phyloP scores from a whole-genome alignment of 176 grass and related monocot genomes.

The Aechmea fasciata region DNA sequence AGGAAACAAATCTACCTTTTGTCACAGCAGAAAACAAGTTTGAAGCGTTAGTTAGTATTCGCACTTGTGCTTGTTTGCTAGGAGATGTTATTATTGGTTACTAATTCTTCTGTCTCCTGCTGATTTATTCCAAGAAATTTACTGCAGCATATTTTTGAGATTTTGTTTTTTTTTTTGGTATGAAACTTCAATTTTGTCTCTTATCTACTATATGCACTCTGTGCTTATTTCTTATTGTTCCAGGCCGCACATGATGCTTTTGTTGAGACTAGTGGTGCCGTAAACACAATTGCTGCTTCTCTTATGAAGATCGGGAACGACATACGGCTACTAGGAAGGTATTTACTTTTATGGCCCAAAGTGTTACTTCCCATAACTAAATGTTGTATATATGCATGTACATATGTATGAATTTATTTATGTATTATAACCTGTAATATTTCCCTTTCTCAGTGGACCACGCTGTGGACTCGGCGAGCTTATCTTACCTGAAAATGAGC shows the following conservation, averaged over 20 bases:
- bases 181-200: neutral
- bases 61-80: neutral
- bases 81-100: constrained; percentile 3
- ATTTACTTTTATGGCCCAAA: neutral
- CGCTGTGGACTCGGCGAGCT: constrained; percentile 96
- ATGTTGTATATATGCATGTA: neutral
- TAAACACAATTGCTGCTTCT: constrained; percentile 90
- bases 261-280: constrained; percentile 81
- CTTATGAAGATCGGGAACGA: constrained; percentile 99
- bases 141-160: neutral
- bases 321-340: constrained; percentile 90
- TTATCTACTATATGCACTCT: constrained; percentile 4
- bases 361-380: constrained; percentile 11
- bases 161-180: neutral
- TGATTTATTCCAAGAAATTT: neutral
- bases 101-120: neutral
- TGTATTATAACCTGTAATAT: neutral
- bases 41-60: constrained; percentile 80
- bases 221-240: constrained; percentile 11
- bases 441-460: constrained; percentile 48
- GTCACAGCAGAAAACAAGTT: constrained; percentile 99
- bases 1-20: constrained; percentile 84
- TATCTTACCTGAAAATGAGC: constrained; percentile 97
- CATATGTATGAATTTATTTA: neutral
- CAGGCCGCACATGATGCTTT: constrained; percentile 98